Evolutionary conservation across 768 basidiomycete genomes (phyloP), one percentile per base, ranked within the genome.

Genomic region (Macrolepiota dolichaula): DNA sequence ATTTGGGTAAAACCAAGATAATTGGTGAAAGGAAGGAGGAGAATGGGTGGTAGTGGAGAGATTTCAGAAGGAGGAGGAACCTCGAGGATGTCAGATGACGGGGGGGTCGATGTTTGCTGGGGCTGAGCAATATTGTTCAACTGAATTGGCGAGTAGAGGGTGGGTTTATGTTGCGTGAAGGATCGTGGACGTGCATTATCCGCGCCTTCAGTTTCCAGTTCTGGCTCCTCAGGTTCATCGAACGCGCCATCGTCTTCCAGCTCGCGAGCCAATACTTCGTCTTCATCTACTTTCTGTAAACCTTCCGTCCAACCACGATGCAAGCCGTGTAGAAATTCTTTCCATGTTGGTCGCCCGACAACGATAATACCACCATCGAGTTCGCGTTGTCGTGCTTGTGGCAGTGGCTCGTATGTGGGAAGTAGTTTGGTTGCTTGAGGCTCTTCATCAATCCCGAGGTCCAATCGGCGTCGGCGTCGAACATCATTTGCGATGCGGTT

Each of bases 301-400:
- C 85, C 79, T 29, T 87, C 86, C 19, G 88, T 85, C 91, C 92
- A 99, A 1, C 97, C 97, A 57, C 83, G 80, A 69, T 82, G 85
- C 44, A 98, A 70, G 2, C 96, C 97, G 57, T 86, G 81, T 85
- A 98, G 85, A 72, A 92, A 98, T 76, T 99, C 97, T 76, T 98
- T 99, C 74, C 96, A 82, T 0, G 93, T 91, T 37, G 91, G 86
- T 53, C 97, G 85, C 3, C 97, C 97, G 32, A 99, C 73, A 59
- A 99, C 77, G 59, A 97, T 81, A 42, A 87, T 81, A 1, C 96
- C 96, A 12, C 95, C 95, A n/a, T 87, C 84, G 9, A 92, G 77
- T 63, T 88, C 86, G 19, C 83, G 81, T 61, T 79, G 72, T 3
- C 79, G 81, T 50, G 78, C 77, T 66, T 85, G 81, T 12, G 81